Percentiles rank a stretch among this genome's conserved stretches.
phyloP scores from a whole-genome alignment of 441 rosid species.

The Euphorbia corollata region DNA sequence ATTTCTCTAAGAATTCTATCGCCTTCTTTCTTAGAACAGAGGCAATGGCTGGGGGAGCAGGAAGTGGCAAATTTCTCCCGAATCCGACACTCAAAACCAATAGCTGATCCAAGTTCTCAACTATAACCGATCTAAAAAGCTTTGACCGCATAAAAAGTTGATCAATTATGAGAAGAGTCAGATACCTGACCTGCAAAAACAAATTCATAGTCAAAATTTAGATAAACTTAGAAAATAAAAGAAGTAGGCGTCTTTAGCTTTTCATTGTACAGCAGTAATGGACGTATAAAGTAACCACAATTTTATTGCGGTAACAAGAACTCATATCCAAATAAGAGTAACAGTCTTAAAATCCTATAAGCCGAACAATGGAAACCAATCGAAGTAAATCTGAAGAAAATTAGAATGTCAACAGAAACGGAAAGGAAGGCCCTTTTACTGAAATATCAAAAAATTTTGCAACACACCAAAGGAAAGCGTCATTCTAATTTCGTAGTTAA shows the following conservation, averaged over 20 bases:
- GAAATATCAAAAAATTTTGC: not conserved
- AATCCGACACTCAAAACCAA: constrained; percentile 72
- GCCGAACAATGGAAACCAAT: not conserved
- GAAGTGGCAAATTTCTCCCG: constrained; percentile 56
- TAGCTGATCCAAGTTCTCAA: constrained; percentile 63
- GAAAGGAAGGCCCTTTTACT: not conserved
- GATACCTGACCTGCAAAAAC: constrained; percentile 59
- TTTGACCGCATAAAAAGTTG: constrained; percentile 89
- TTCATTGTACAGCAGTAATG: not conserved
- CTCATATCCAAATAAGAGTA: not conserved
- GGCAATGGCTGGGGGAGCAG: constrained; percentile 68
- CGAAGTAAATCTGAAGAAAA: not conserved
- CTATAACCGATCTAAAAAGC: constrained; percentile 62
- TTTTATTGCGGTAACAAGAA: not conserved
- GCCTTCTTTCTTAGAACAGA: constrained; percentile 64
- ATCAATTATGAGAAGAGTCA: constrained; percentile 71
- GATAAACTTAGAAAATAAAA: not conserved
- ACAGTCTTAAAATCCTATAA: not conserved
- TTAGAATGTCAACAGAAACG: not conserved
- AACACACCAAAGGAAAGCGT: not conserved
- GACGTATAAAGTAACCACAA: not conserved
- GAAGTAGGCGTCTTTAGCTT: not conserved
- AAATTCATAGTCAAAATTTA: not conserved
- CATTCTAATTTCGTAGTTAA: not conserved
- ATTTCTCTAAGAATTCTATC: constrained; percentile 80